Evolutionary conservation across 2,329 filamentous ascomycete species (phyloP).

Genomic region (Septoria linicola): DNA sequence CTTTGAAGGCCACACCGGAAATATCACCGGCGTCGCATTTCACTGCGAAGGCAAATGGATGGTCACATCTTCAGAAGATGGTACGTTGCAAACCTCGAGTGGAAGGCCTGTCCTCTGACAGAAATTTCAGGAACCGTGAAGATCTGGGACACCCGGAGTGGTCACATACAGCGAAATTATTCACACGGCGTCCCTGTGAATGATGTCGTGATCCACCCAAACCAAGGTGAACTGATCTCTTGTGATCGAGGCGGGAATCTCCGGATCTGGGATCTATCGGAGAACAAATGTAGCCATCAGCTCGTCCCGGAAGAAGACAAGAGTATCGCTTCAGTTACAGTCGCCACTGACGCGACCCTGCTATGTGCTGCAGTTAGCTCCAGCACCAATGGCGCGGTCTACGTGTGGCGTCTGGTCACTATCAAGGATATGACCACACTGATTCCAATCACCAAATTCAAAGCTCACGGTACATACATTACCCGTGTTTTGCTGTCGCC

Average conservation of each 20-base stretch:
- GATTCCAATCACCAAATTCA: constrained; percentile 83
- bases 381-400: constrained; percentile 86
- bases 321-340: constrained; percentile 88
- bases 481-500: constrained; percentile 88
- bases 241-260: constrained; percentile 92
- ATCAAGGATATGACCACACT: constrained; percentile 78
- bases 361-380: constrained; percentile 79
- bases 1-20: constrained; percentile 93
- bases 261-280: constrained; percentile 91
- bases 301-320: constrained; percentile 95
- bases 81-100: constrained; percentile 38
- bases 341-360: constrained; percentile 88
- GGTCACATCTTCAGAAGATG: constrained; percentile 96
- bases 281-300: constrained; percentile 96
- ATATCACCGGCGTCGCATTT: constrained; percentile 94
- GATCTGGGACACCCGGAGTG: constrained; percentile 91
- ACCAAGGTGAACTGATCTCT: constrained; percentile 96
- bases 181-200: constrained; percentile 86
- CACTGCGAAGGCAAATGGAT: constrained; percentile 99
- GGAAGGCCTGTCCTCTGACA: constrained; percentile 7
- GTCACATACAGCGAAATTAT: constrained; percentile 88
- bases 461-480: constrained; percentile 87
- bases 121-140: constrained; percentile 65
- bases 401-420: constrained; percentile 92
- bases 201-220: constrained; percentile 98